A percentile compares a stretch with the other conserved stretches of the same genome.
Conservation (phyloP, 2,329 filamentous ascomycete species). For the Colletotrichum karsti region DNA sequence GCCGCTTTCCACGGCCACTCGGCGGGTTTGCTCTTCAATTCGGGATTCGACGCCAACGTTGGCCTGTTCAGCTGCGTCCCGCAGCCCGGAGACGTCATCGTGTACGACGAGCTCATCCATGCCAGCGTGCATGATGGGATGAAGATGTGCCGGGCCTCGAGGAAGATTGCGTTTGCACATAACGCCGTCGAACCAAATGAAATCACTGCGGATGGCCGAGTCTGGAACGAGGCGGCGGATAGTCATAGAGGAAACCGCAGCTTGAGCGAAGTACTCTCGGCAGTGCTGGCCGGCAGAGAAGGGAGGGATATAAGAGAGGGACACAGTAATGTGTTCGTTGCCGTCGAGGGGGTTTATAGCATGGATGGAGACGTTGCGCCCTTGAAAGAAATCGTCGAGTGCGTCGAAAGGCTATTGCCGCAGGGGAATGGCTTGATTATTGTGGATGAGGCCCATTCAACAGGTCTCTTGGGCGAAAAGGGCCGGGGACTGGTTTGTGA, state of each 20-base stretch:
- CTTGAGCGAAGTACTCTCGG: slow-evolving; percentile 38
- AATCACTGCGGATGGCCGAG: background rate
- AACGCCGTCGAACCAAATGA: slow-evolving; percentile 51
- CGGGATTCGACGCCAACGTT: slow-evolving; percentile 73
- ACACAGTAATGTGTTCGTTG: slow-evolving; percentile 68
- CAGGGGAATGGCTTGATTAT: slow-evolving; percentile 67
- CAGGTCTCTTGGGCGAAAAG: slow-evolving; percentile 63
- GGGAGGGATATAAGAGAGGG: slow-evolving; percentile 45
- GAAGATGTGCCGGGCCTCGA: slow-evolving; percentile 65
- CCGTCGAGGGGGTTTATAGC: slow-evolving; percentile 77
- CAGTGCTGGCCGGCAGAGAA: slow-evolving; percentile 42
- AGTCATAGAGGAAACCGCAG: background rate
- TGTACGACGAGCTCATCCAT: slow-evolving; percentile 81
- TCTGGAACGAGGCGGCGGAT: background rate
- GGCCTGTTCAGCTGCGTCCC: slow-evolving; percentile 70
- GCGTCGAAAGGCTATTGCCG: slow-evolving; percentile 65
- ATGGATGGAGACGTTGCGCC: slow-evolving; percentile 84
- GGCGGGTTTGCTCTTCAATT: slow-evolving; percentile 61
- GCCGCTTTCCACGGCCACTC: slow-evolving; percentile 56
- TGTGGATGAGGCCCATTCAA: slow-evolving; percentile 75
- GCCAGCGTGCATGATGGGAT: slow-evolving; percentile 84
- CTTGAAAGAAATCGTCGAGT: slow-evolving; percentile 65
- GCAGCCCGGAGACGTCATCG: slow-evolving; percentile 66
- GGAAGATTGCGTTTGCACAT: slow-evolving; percentile 62
- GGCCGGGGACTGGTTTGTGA: slow-evolving; percentile 68